Percentiles rank a stretch among this genome's conserved stretches.
Conservation (phyloP, 2,329 filamentous ascomycete species). For the Fusarium dlaminii region DNA sequence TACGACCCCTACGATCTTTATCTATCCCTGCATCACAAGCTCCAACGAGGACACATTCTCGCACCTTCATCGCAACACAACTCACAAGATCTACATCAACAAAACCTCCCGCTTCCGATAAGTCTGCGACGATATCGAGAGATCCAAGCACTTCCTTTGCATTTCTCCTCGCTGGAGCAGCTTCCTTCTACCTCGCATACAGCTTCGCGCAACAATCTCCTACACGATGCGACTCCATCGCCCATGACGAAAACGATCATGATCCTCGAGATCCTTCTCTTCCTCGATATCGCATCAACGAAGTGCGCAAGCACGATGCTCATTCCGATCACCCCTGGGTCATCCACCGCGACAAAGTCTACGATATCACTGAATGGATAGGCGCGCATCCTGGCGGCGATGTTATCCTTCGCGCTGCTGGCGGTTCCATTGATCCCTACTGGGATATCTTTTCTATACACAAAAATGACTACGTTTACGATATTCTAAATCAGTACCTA, state of each 20-base stretch:
- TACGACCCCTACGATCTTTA: conserved; percentile 14
- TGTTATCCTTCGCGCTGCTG: conserved; percentile 73
- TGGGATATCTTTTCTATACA: conserved; percentile 78
- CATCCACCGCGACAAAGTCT: conserved; percentile 70
- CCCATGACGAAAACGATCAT: conserved; percentile 14
- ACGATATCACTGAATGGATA: conserved; percentile 77
- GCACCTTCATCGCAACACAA: conserved; percentile 7
- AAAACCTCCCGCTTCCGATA: background rate
- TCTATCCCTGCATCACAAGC: conserved; percentile 8
- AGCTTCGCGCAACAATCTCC: conserved; percentile 26
- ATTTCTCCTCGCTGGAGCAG: conserved; percentile 23
- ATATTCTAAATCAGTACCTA: conserved; percentile 71
- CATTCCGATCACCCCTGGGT: conserved; percentile 69
- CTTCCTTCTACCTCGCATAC: conserved; percentile 34
- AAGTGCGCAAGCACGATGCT: conserved; percentile 63
- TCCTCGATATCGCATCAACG: conserved; percentile 60
- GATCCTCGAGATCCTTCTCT: conserved; percentile 52
- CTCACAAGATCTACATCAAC: background rate
- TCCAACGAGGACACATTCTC: conserved; percentile 17
- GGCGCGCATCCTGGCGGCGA: conserved; percentile 72
- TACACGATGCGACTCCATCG: conserved; percentile 30
- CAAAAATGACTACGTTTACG: conserved; percentile 70
- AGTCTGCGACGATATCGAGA: background rate
- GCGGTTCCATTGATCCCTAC: conserved; percentile 71
- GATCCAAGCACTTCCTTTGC: background rate